Conservation (phyloP, 1,284 basidiomycete genomes). For the Moesziomyces sp. region DNA sequence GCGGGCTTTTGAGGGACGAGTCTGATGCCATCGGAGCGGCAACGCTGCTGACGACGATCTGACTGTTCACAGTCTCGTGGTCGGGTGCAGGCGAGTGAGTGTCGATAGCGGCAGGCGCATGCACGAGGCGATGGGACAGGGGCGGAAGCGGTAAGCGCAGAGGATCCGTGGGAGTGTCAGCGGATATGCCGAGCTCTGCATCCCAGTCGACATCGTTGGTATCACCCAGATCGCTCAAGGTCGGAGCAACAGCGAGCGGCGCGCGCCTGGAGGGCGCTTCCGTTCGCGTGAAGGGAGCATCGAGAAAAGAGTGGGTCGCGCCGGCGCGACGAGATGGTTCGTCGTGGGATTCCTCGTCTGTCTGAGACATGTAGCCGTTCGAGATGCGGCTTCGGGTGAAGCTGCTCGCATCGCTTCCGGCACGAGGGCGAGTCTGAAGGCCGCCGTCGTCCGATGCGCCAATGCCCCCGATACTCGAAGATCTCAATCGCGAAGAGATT, state of each 20-base stretch:
- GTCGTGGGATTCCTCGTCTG: slow-evolving; percentile 24
- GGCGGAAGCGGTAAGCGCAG: slow-evolving; percentile 19
- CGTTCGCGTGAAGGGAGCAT: background rate
- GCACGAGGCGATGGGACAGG: background rate
- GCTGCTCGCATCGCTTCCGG: slow-evolving; percentile 40
- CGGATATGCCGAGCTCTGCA: slow-evolving; percentile 35
- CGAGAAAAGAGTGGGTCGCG: background rate
- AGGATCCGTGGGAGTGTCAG: slow-evolving; percentile 10
- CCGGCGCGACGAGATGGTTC: background rate
- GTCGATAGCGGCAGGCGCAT: background rate
- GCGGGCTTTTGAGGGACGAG: slow-evolving; percentile 6
- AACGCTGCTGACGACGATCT: slow-evolving; percentile 8
- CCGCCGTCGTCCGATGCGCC: background rate
- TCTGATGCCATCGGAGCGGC: background rate
- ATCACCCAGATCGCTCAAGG: background rate
- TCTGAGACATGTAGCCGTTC: slow-evolving; percentile 15
- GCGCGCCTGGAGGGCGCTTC: background rate
- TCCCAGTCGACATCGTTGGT: slow-evolving; percentile 43
- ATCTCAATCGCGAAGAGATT: slow-evolving; percentile 5
- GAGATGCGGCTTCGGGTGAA: slow-evolving; percentile 43
- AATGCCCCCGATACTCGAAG: slow-evolving; percentile 10
- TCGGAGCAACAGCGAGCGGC: background rate
- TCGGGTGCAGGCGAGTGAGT: background rate
- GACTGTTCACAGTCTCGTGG: slow-evolving; percentile 1
- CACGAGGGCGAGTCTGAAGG: slow-evolving; percentile 11